Evolutionary conservation across 129 eudicot genomes (phyloP), one percentile per base, ranked within the genome.

Genomic region (Chrysanthemum lavandulifolium): DNA sequence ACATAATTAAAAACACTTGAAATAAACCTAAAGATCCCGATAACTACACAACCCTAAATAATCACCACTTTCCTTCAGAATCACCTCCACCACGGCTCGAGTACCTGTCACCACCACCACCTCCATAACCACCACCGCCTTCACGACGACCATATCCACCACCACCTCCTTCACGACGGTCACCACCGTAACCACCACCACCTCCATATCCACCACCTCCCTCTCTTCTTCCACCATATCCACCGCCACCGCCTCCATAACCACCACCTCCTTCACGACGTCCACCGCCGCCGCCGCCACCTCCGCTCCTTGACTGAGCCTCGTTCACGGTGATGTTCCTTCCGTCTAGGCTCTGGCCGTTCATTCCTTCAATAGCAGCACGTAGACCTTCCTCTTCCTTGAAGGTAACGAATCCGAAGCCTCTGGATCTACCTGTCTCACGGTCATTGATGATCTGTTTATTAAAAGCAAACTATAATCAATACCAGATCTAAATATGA

Each of bases 341-440:
- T n/a, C 96, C 97, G 63, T 91, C 97, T 2, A 91, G 92, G 16
- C 79, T 81, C 83, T 86, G 88, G 5, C 97, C 97, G 73, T 91
- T 88, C 96, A 91, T 86, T 18, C 84, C 96, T 12, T 86, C 97
- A 50, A 91, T 91, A 0, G 97, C 96, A 10, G 80, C 96, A 53
- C 80, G 79, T 86, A 91, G 76, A 4, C 90, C 52, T 51, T 86
- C 79, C 73, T 91, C 95, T 3, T 81, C 86, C 67, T 65, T 78
- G 77, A 91, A 91, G 0, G 97, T 91, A 2, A 91, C 97, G 55
- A 91, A 91, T 21, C 95, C 95, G 19, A 91, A 84, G 12, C 93
- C 94, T 50, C 97, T 83, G 0, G 97, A 91, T 84, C 97, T 81
- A 0, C 95, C 97, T 5, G 92, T 91, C 79, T 91, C 97, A 3